Evolutionary conservation across 2,329 filamentous ascomycete species (phyloP), one percentile per base, ranked within the genome.

Genomic region (Cordyceps tenuipes): DNA sequence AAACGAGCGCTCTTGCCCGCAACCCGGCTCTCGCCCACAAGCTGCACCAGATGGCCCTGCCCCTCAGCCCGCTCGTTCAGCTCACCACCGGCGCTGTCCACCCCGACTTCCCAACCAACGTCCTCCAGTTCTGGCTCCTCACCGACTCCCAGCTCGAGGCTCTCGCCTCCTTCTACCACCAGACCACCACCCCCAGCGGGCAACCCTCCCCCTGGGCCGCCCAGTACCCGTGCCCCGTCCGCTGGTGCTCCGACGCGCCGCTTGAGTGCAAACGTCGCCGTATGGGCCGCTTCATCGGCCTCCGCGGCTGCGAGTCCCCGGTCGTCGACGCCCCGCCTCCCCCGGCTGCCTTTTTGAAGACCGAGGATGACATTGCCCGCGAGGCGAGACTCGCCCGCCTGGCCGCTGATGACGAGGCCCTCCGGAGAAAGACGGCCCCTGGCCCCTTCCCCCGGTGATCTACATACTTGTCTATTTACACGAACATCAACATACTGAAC

Each of bases 81-180:
- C 73, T 87, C 64, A 77, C 77, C 23, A 82, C 81, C 1, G 87
- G 87, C 54, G 68, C 73, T n/a, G 74, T 87, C 2, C 87, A 89
- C 67, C 82, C 84, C 0, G 70, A 76, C 59, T 91, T 88, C 70
- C 88, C 88, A 1, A 67, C 69, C 21, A 88, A 83, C 3, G 77
- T 91, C 59, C 82, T 91, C 50, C 80, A 82, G 69, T 90, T 88
- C 73, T 89, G 87, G 80, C 83, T 91, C 36, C 80, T 91, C 43
- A 91, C 86, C 17, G 85, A 89, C 70, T 73, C 73, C 34, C 79
- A 91, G 72, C 83, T 90, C 59, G 88, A 91, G 73, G 75, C 76
- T 58, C 79, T 91, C 46, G 88, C 88, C 3, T 76, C 80, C 64
- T 90, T 88, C 73, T 91, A 91, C 76, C 86, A 89, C 74, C 88